A percentile compares a stretch with the other conserved stretches of the same genome.
phyloP scores from a whole-genome alignment of 176 grass and related monocot genomes.

The Carex parvula region DNA sequence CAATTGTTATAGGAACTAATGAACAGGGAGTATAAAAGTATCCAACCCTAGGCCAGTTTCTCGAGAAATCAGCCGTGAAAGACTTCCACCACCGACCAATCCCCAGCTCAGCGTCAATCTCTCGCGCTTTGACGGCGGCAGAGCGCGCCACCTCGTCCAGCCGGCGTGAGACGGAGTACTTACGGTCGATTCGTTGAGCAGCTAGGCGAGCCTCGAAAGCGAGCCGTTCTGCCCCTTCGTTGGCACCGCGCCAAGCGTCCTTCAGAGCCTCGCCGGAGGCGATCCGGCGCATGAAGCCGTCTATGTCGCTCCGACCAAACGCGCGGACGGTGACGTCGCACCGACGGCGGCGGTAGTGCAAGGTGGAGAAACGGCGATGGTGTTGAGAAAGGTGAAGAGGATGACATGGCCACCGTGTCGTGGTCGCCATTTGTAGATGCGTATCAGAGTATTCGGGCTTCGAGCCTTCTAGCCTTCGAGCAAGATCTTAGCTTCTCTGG shows the following conservation, averaged over 20 bases:
- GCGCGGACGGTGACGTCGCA: conserved; percentile 41
- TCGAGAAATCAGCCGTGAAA: conserved; percentile 80
- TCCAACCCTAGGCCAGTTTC: conserved; percentile 87
- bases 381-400: conserved; percentile 6
- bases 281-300: conserved; percentile 52
- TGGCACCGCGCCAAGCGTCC: conserved; percentile 72
- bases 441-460: neutral
- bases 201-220: conserved; percentile 64
- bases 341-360: neutral
- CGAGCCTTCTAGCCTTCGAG: conserved; percentile 7
- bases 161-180: conserved; percentile 53
- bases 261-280: conserved; percentile 39
- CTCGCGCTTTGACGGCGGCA: conserved; percentile 40
- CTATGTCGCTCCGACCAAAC: conserved; percentile 60
- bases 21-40: neutral
- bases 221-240: conserved; percentile 68
- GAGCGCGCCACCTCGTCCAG: conserved; percentile 54
- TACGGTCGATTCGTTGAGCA: conserved; percentile 48
- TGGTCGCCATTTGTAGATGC: conserved; percentile 19
- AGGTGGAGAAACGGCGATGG: neutral
- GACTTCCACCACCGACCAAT: conserved; percentile 68
- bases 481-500: conserved; percentile 14
- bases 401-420: neutral
- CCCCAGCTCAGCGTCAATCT: conserved; percentile 78
- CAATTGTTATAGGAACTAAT: neutral